Evolutionary conservation across 805 yeast genomes (phyloP), one percentile per base, ranked within the genome.

Genomic region (Pichia thaimueangensis): DNA sequence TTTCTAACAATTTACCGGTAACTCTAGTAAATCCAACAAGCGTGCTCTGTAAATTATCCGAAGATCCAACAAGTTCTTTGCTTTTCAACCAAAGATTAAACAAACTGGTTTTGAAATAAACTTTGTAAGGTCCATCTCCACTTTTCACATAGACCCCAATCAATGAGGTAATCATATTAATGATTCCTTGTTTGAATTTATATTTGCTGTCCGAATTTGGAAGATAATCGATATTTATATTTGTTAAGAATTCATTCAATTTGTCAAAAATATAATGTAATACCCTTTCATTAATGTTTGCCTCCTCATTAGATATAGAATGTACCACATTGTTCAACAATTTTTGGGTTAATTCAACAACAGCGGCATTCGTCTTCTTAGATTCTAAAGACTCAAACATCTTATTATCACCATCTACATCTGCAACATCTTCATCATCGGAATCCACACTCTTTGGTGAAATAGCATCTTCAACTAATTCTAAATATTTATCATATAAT

Each of bases 21-120:
- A 51, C 20, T 29, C 64, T 55, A 6, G 59, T 62, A 40, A 65
- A 71, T 23, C 76, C 76, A 17, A 82, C 58, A 42, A 80, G 70
- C 3, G 81, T 85, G 46, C 71, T 74, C 53, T 83, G 91, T 30
- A 60, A 42, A 20, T 57, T 54, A 21, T 51, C 57, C n/a, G 45
- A 41, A 11, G 50, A 35, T 2, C 36, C 37, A 6, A 54, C 36
- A 2, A 54, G 37, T 1, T 34, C 23, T 2, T 28, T 29, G 54
- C 58, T 56, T 6, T 47, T 35, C 1, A 30, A 30, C 37, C 49
- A 48, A 13, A 33, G 24, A 17, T 22, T 11, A 17, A 23, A 32
- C 8, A 40, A 15, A 11, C 23, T 39, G 2, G 16, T 19, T 6
- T 11, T n/a, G 17, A 24, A 32, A 8, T 11, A 22, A 7, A 24